These are phyloP conservation scores for Peterozyma toletana DNA, from an alignment of 805 yeast genomes.

Conservation along the genomic window DNA sequence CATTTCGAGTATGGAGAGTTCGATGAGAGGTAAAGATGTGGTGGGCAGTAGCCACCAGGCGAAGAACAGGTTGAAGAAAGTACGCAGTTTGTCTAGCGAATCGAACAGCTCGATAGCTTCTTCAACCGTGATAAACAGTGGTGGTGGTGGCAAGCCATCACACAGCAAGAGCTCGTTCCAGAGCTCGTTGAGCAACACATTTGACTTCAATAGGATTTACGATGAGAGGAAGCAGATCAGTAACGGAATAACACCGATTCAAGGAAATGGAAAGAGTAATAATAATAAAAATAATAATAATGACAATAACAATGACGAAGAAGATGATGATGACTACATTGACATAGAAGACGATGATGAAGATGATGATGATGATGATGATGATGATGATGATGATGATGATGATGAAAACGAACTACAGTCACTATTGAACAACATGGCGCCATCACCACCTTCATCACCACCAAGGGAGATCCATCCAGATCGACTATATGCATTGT, in stretches of 20 bases:
- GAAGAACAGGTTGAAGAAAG: no score
- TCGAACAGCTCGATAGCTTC: no score
- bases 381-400: constrained; percentile 14
- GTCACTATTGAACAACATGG: constrained; percentile 27
- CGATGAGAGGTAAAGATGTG: no score
- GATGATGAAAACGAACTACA: constrained; percentile 34
- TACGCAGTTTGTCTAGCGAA: no score
- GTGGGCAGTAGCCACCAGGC: no score
- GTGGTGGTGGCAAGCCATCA: no score
- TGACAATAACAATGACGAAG: background rate
- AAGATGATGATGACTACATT: background rate
- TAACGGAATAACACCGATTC: no score
- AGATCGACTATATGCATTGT: constrained; percentile 75
- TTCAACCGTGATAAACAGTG: no score
- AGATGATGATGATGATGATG: background rate
- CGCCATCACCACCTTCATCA: constrained; percentile 64
- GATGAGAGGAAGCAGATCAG: background rate
- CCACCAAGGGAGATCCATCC: constrained; percentile 84
- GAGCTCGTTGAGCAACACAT: no score
- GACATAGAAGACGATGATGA: background rate
- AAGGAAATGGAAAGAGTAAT: background rate
- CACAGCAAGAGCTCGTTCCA: no score
- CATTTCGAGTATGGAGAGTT: no score
- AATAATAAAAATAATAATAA: background rate
- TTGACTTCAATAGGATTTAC: background rate